Evolutionary conservation across 352 stramenopile genomes (phyloP).

Genomic region (Plasmopara viticola): DNA sequence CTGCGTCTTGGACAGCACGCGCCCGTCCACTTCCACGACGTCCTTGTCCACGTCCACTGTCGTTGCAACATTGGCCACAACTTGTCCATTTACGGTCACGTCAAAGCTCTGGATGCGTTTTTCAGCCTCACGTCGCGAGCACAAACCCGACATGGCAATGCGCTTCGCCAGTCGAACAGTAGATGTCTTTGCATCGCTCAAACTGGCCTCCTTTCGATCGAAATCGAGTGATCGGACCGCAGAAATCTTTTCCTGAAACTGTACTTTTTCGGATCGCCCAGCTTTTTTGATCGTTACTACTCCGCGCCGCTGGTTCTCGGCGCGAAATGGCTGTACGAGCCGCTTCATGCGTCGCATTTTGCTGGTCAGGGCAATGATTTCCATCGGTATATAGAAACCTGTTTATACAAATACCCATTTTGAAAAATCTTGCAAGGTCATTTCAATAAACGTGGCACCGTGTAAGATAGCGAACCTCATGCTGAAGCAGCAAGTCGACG

Average conservation of each 20-base stretch:
- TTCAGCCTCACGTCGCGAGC: constrained; percentile 79
- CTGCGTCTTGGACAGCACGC: constrained; percentile 34
- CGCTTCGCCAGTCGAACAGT: constrained; percentile 67
- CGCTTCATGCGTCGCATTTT: constrained; percentile 13
- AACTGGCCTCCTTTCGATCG: neutral
- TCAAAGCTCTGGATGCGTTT: constrained; percentile 64
- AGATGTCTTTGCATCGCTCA: constrained; percentile 2
- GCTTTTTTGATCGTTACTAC: constrained; percentile 50
- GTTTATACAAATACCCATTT: neutral
- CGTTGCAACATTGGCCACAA: constrained; percentile 51
- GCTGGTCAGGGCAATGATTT: neutral
- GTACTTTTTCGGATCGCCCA: constrained; percentile 9
- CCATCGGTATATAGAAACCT: no score
- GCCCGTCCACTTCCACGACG: constrained; percentile 50
- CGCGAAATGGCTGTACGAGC: constrained; percentile 6
- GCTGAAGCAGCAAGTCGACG: constrained; percentile 85
- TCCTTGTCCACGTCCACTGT: constrained; percentile 52
- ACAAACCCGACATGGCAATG: constrained; percentile 76
- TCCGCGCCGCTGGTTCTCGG: constrained; percentile 12
- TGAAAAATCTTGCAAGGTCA: neutral
- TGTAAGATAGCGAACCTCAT: constrained; percentile 13
- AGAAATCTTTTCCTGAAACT: neutral
- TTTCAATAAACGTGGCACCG: constrained; percentile 13
- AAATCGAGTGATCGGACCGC: neutral
- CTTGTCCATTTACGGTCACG: constrained; percentile 70